Evolutionary conservation across 371 early-diverging fungal genomes (phyloP).

Genomic region (Mucor racemosus): DNA sequence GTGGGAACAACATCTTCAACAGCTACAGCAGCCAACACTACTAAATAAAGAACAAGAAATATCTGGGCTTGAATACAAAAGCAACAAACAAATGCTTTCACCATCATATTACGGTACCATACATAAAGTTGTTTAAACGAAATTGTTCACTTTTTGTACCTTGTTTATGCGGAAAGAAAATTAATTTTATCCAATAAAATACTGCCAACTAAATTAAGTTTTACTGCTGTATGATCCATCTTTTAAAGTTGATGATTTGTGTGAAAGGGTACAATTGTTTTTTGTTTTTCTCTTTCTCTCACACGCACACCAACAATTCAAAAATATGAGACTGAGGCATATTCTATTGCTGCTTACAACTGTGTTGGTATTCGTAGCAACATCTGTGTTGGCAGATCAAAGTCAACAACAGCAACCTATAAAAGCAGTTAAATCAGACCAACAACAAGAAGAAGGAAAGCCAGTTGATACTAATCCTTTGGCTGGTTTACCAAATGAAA

Average conservation of each 20-base stretch:
- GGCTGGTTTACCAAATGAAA: constrained; percentile 25
- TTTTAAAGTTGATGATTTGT: not conserved
- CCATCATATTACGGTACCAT: no score
- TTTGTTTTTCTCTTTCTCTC: not conserved
- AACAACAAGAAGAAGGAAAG: not conserved
- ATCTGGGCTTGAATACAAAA: not conserved
- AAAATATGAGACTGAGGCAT: not conserved
- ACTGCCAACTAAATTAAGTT: constrained; percentile 1
- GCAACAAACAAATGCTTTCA: no score
- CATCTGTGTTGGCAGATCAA: constrained; percentile 11
- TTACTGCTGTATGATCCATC: not conserved
- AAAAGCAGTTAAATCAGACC: not conserved
- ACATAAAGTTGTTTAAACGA: no score
- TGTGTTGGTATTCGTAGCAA: constrained; percentile 7
- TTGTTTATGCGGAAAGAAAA: constrained; percentile 4
- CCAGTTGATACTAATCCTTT: not conserved
- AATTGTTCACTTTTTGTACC: not conserved
- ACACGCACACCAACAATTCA: not conserved
- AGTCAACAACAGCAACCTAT: constrained; percentile 1
- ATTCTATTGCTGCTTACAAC: constrained; percentile 3
- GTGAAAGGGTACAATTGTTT: not conserved
- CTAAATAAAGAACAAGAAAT: not conserved
- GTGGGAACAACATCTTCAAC: not conserved
- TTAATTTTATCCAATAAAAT: constrained; percentile 6
- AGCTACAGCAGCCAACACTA: not conserved